Base-by-base conservation (phyloP, 345 rosid species). In the Sonneratia caseolaris region DNA sequence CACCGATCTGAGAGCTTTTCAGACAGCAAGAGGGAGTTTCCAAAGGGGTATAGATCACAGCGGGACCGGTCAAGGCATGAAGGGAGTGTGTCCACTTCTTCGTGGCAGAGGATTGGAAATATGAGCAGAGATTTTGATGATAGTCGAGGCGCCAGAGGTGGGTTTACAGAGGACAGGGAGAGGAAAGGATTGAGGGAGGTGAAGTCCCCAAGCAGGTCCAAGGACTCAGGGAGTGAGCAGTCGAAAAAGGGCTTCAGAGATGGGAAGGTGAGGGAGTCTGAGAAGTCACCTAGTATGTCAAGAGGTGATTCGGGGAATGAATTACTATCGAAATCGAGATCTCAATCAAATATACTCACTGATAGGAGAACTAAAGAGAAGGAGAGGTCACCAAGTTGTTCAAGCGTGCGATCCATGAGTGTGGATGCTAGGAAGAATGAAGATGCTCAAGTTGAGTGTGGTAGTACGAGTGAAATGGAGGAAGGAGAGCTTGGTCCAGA, bases 401-500 rank as follows among this genome's bases (percentile, higher is more conserved):
- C 75, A 8, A 71, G 75, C 21, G 79, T 37, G 80, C 87, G 78
- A 45, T 81, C 85, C 0, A 86, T 81, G 79, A 87, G 88, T 74
- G 81, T 84, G 48, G 87, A 79, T 78, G 82, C 80, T 68, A 84
- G 70, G 53, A 86, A 82, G 73, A 81, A 65, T 19, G 82, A 81
- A 36, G 79, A 78, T 48, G 74, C 75, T 53, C 81, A 59, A 49
- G 78, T 75, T 69, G 82, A 76, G 83, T 79, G 83, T 75, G 84
- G 88, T 53, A 78, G 86, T 70, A 82, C 85, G 40, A 91, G 99
- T 76, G 99, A 95, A 81, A 95, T 90, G 97, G 99, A 95, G 84
- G 97, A 95, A 89, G 99, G 99, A 32, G 97, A 95, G 83, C 88
- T 95, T 36, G 93, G 90, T 77, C 98, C 96, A 18, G 96, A 89